phyloP scores from a whole-genome alignment of 805 yeast species.

The Phaffomyces thermotolerans region DNA sequence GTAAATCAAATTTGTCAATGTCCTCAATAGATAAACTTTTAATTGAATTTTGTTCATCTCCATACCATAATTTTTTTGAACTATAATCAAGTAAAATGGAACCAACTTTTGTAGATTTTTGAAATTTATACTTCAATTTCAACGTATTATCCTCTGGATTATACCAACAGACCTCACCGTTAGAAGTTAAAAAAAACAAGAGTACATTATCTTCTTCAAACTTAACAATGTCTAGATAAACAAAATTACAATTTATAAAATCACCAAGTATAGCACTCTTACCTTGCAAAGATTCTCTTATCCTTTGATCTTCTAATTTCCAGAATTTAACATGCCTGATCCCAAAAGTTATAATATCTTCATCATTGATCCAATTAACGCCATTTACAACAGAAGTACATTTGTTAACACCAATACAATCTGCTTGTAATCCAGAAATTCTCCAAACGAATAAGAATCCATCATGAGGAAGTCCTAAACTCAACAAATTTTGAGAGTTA shows the following conservation, averaged over 20 bases:
- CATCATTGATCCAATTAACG: slow-evolving; percentile 43
- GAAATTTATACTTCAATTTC: slow-evolving; percentile 10
- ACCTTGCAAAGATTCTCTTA: slow-evolving; percentile 40
- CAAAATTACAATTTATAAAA: slow-evolving; percentile 43
- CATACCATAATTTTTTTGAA: slow-evolving; percentile 26
- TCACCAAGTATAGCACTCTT: slow-evolving; percentile 51
- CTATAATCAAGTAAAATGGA: slow-evolving; percentile 14
- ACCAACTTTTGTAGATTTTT: slow-evolving; percentile 12
- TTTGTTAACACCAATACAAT: slow-evolving; percentile 45
- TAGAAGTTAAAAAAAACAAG: slow-evolving; percentile 19
- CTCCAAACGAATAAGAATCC: slow-evolving; percentile 63
- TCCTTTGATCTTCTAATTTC: slow-evolving; percentile 34
- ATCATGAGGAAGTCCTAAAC: slow-evolving; percentile 63
- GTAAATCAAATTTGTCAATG: slow-evolving; percentile 22
- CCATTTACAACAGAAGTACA: slow-evolving; percentile 55
- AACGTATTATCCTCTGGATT: slow-evolving; percentile 11
- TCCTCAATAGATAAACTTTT: slow-evolving; percentile 12
- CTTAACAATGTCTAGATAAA: slow-evolving; percentile 25
- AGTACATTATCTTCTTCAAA: slow-evolving; percentile 14
- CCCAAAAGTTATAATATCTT: slow-evolving; percentile 49
- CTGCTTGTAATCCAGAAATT: slow-evolving; percentile 24
- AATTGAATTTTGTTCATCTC: slow-evolving; percentile 10
- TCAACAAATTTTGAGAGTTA: slow-evolving; percentile 46
- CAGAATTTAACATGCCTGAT: slow-evolving; percentile 56
- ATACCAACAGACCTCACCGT: slow-evolving; percentile 21